Base-by-base conservation (phyloP, 257 asterid genomes). In the Thymus quinquecostatus region DNA sequence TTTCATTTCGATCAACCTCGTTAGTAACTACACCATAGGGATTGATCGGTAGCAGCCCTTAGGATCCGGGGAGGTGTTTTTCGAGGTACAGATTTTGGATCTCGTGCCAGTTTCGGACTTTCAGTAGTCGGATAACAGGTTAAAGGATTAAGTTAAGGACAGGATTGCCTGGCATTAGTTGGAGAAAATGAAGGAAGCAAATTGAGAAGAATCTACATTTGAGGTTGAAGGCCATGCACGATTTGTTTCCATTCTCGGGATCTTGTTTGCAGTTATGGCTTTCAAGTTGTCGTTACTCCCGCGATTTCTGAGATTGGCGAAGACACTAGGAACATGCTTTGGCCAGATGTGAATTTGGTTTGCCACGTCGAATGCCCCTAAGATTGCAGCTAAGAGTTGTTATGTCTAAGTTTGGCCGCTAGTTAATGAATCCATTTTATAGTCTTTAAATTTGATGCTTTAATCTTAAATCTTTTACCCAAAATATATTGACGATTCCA, bases 181-280 rank as follows among this genome's bases (percentile, higher is more conserved):
- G 72, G 75, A 59, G 77, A 60, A 64, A 60, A 65, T 41, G 48
- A 53, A 55, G 69, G 49, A 48, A 64, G 56, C 64, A 51, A 32
- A 34, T 69, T 38, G 68, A 41, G 36, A 57, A 45, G 13, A 1
- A 10, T 32, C 43, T 38, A 33, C 57, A 36, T 49, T 11, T 71
- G 56, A 59, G 74, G 44, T 63, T 9, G 68, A 61, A 65, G 69
- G 28, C 34, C 62, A 70, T 71, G 73, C 65, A 34, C 48, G 76
- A 79, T 66, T 64, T 36, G 21, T 49, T 75, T 56, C 43, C 6
- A 30, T 69, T 60, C 67, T 65, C 33, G 40, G 68, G 40, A 59
- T 74, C 59, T 65, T 62, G 48, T 60, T 50, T 74, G 74, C 67
- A 10, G n/a, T 71, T 28, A 51, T 47, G 41, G 66, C 63, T 66